Base-by-base conservation (phyloP, 805 yeast genomes). In the Candida ipomoeae region DNA sequence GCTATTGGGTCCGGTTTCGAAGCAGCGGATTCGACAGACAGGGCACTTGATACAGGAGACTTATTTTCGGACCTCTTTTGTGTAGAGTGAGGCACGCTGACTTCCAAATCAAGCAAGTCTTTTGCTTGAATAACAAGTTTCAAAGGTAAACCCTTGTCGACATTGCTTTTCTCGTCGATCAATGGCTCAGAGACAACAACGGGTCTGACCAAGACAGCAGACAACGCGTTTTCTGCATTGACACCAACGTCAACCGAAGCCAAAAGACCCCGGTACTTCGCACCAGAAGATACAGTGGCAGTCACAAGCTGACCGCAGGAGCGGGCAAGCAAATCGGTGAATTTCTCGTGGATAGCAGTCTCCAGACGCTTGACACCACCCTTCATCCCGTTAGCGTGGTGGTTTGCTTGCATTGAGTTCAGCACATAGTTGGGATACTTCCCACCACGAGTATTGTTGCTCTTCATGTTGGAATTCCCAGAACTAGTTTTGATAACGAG, bases 281-380 rank as follows among this genome's bases (percentile, higher is more conserved):
- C 73, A 13, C 92, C 92, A 0, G 87, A 77, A 23, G 80, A 67
- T 1, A 84, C 80, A 3, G 89, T 81, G 6, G 82, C 84, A 13
- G 72, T 71, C 11, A 80, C 81, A 31, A 70, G 69, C 31, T 78
- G 71, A 17, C 96, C 73, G 39, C 85, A 69, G 15, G 57, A 51
- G 38, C 49, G 46, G 8, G 58, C 58, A 39, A 58, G 49, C 49
- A 57, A 53, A 29, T 51, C 51, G 3, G 39, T 48, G 10, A 48
- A 40, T 13, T 32, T 45, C 37, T 44, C 46, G 23, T 44, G 43
- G 20, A 38, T 21, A 13, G 44, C 45, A 7, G 20, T 20, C 37
- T 42, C 45, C 45, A 33, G 38, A 18, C 45, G 45, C 45, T 42
- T 42, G 29, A 33, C 20, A 8, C 45, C 31, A 15, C n/a, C 33